Percentiles rank a stretch among this genome's conserved stretches.
phyloP scores from a whole-genome alignment of 495 filamentous ascomycete genomes.

The Wilcoxina mikolae region DNA sequence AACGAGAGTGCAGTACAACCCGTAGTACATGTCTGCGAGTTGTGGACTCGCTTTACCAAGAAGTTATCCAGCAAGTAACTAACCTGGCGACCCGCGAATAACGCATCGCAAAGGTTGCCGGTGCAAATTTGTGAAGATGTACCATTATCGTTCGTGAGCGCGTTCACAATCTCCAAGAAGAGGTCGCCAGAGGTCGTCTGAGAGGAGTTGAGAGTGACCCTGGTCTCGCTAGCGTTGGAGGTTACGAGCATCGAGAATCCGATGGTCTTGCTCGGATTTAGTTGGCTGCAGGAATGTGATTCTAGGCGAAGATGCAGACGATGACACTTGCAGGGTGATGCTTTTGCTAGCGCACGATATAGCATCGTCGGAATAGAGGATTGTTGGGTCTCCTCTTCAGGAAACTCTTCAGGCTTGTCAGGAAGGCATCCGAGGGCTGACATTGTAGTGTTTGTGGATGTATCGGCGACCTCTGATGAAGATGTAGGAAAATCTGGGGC shows the following conservation, averaged over 20 bases:
- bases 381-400: not conserved
- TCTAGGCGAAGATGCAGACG: not conserved
- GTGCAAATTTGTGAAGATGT: not conserved
- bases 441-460: too few species aligned
- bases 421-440: too few species aligned
- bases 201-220: not conserved
- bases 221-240: not conserved
- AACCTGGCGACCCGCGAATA: not conserved
- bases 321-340: not conserved
- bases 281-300: not conserved
- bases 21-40: not conserved
- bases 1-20: not conserved
- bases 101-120: not conserved
- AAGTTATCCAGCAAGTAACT: not conserved
- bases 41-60: not conserved
- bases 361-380: not conserved
- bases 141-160: not conserved
- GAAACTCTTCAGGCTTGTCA: too few species aligned
- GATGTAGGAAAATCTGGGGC: too few species aligned
- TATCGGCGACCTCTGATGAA: too few species aligned
- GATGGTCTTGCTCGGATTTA: too few species aligned
- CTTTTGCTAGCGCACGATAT: not conserved
- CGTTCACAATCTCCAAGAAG: not conserved
- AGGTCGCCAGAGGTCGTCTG: not conserved
- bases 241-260: not conserved